Base-by-base conservation (phyloP, 495 filamentous ascomycete species). In the Terfezia boudieri region DNA sequence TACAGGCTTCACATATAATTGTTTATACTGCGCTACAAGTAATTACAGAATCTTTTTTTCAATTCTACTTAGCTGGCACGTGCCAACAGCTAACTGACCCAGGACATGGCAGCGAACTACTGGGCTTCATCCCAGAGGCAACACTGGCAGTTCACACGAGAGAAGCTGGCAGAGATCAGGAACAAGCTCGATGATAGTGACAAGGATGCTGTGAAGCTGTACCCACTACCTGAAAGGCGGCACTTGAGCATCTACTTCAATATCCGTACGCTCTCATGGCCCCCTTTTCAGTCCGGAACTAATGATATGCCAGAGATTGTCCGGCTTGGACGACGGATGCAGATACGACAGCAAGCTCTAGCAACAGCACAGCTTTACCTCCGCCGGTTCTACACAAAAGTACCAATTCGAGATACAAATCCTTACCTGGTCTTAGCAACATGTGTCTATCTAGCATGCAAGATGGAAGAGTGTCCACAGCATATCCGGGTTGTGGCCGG, bases 401-500 rank as follows among this genome's bases (percentile, higher is more conserved):
- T 93, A 61, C 85, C 90, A 59, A 84, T 96, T 60, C 79, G 90
- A 54, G 79, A 81, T 49, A 96, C 89, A 22, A 98, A 95, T 60
- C 89, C 90, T 14, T 94, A 92, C 67, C 78, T 96, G 14, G 75
- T 96, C 50, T 71, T 94, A 57, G 79, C 84, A 32, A 96, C 90
- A 5, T 86, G 89, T 26, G 71, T 96, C 57, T 98, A 98, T 68
- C 73, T 98, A 37, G 90, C 92, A 50, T 93, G 87, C 70, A 98
- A 98, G 69, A 94, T 93, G 84, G 90, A 98, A 67, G 90, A 98
- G 68, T 89, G 81, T 58, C 92, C 90, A 32, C 88, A 94, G 67
- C 92, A 98, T 67, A 96, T 98, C 57, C 76, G 89, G 36, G 74
- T 88, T 51, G 76, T 98, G 48, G 79, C 87, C 2, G 78, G 75